Conservation (phyloP, 2,329 filamentous ascomycete genomes). For the Plenodomus biglobosus region DNA sequence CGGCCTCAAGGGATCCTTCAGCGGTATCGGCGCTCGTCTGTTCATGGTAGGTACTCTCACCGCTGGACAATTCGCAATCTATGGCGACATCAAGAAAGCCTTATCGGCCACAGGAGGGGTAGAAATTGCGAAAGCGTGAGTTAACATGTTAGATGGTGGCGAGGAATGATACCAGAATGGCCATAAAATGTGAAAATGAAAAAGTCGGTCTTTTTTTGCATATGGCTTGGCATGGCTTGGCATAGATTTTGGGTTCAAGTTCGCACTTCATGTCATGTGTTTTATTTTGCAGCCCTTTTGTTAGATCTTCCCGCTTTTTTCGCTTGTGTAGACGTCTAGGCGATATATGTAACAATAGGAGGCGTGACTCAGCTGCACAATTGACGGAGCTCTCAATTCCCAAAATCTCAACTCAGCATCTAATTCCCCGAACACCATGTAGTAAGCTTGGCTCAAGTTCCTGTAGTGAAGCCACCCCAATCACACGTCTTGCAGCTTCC, state of each 20-base stretch:
- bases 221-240: constrained; percentile 32
- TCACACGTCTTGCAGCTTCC: too few relatives aligned
- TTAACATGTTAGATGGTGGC: constrained; percentile 5
- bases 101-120: constrained; percentile 70
- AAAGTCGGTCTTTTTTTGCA: constrained; percentile 38
- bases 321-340: not conserved
- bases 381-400: not conserved
- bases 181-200: constrained; percentile 25
- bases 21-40: constrained; percentile 78
- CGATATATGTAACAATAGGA: not conserved
- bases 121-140: constrained; percentile 32
- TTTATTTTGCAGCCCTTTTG: not conserved
- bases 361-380: not conserved
- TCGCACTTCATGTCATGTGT: not conserved
- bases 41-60: constrained; percentile 68
- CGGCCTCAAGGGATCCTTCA: constrained; percentile 74
- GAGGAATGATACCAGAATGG: constrained; percentile 36
- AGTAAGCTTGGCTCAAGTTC: too few relatives aligned
- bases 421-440: too few relatives aligned
- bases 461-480: too few relatives aligned
- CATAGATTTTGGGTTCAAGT: constrained; percentile 5
- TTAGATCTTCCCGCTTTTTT: not conserved
- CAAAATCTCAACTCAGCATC: not conserved
- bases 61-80: constrained; percentile 77
- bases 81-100: constrained; percentile 54